A percentile compares a stretch with the other conserved stretches of the same genome.
Conservation (phyloP, 2,329 filamentous ascomycete genomes). For the Lecanicillium sp. region DNA sequence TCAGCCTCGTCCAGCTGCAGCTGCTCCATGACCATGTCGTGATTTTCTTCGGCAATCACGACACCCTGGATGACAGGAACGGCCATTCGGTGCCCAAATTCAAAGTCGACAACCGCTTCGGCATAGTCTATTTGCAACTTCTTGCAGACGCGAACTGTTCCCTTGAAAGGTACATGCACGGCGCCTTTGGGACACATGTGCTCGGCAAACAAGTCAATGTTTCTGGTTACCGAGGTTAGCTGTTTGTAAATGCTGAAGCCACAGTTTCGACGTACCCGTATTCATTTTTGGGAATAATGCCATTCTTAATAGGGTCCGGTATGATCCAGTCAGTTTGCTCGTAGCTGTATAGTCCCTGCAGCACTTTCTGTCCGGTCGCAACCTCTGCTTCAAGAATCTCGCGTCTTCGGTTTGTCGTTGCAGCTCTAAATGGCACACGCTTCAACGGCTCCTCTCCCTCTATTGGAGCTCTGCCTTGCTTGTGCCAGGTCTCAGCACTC, state of each 20-base stretch:
- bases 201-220: slow-evolving; percentile 91
- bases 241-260: not conserved
- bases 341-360: slow-evolving; percentile 77
- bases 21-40: slow-evolving; percentile 67
- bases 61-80: slow-evolving; percentile 89
- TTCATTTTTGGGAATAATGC: slow-evolving; percentile 84
- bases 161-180: slow-evolving; percentile 73
- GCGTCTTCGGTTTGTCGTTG: slow-evolving; percentile 78
- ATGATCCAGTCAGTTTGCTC: slow-evolving; percentile 96
- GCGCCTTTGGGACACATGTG: slow-evolving; percentile 87
- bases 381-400: slow-evolving; percentile 84
- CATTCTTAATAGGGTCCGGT: slow-evolving; percentile 75
- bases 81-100: slow-evolving; percentile 91
- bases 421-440: slow-evolving; percentile 80
- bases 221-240: slow-evolving; percentile 36
- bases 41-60: slow-evolving; percentile 77
- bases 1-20: slow-evolving; percentile 74
- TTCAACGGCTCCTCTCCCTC: slow-evolving; percentile 72
- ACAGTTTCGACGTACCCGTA: slow-evolving; percentile 54
- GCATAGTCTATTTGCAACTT: slow-evolving; percentile 81
- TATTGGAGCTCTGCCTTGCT: slow-evolving; percentile 77
- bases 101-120: slow-evolving; percentile 92
- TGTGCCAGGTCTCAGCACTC: slow-evolving; percentile 95
- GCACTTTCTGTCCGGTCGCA: slow-evolving; percentile 71
- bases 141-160: slow-evolving; percentile 74